phyloP scores from a whole-genome alignment of 2,329 filamentous ascomycete genomes.

The Aphanoascus verrucosus region DNA sequence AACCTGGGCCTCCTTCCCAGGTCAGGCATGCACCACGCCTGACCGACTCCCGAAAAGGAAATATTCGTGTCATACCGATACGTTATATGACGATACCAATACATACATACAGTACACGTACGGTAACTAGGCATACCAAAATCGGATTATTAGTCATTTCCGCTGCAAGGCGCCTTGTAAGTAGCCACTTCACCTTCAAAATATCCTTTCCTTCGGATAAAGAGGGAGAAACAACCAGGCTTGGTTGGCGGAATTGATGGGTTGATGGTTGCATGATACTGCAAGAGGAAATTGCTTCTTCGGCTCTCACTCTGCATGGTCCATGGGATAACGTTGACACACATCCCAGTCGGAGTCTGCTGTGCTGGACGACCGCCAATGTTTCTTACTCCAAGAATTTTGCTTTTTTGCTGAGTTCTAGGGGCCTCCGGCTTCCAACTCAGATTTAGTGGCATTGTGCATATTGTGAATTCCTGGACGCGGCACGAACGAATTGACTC shows the following conservation, averaged over 20 bases:
- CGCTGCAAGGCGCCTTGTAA: not conserved
- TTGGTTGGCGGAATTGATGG: not conserved
- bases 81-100: not conserved
- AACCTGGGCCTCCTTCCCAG: not conserved
- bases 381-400: not conserved
- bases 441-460: not conserved
- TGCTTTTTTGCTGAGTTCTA: conserved; percentile 2
- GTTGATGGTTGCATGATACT: conserved; percentile 5
- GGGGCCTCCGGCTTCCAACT: conserved; percentile 3
- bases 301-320: conserved; percentile 4
- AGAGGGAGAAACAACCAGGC: not conserved
- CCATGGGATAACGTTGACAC: not conserved
- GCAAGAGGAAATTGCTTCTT: conserved; percentile 9
- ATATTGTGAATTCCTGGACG: no score
- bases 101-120: not conserved
- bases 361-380: conserved; percentile 1
- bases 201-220: not conserved
- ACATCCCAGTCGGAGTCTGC: not conserved
- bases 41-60: not conserved
- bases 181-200: not conserved
- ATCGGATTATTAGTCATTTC: not conserved
- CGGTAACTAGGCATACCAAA: not conserved
- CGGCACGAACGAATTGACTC: no score
- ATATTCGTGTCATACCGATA: no score
- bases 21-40: not conserved